Evolutionary conservation across 1,139 yeast species (phyloP), one percentile per base, ranked within the genome.

Genomic region (Geotrichum cucujoidarum): DNA sequence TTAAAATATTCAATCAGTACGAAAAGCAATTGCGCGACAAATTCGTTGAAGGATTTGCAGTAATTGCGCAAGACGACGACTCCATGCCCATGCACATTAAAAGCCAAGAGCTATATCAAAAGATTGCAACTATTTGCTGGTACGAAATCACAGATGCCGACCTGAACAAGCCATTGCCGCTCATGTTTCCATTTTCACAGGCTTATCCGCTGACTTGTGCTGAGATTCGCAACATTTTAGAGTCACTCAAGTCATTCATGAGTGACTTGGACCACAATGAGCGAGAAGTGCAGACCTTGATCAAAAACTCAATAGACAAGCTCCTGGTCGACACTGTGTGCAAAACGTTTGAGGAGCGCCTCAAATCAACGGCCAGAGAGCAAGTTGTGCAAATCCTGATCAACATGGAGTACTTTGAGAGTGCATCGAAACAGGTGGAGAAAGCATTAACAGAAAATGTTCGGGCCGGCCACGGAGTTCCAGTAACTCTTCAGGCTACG

Each of bases 361-460:
- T 89, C 34, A 74, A 80, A 57, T 75, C 64, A 1, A 79, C 83
- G 25, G 84, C 89, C 52, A 85, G 95, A 63, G 98, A 92, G 65
- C 89, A 89, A 55, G 78, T 89, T 38, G 86, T 96, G 0, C 97
- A 92, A 67, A 87, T 88, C 57, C 74, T 86, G 56, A 83, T 94
- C 51, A 89, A 92, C 63, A 71, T 90, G 59, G 97, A 92, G 60
- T 88, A 87, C 65, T 90, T 90, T 64, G 75, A 84, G 41, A 68
- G 68, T 39, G 80, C 81, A 22, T 70, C 81, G 0, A 60, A 61
- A 32, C 76, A 75, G 51, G 60, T 77, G 53, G 74, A 74, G n/a
- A 58, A 59, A 22, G 53, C 58, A 48, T 63, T 57, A 36, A 54
- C 51, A 70, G 72, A 65, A 16, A 59, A 54, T 36, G 60, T 66